Evolutionary conservation across 139 green algal species (phyloP), one percentile per base, ranked within the genome.

Genomic region (Picochlorum sp.): DNA sequence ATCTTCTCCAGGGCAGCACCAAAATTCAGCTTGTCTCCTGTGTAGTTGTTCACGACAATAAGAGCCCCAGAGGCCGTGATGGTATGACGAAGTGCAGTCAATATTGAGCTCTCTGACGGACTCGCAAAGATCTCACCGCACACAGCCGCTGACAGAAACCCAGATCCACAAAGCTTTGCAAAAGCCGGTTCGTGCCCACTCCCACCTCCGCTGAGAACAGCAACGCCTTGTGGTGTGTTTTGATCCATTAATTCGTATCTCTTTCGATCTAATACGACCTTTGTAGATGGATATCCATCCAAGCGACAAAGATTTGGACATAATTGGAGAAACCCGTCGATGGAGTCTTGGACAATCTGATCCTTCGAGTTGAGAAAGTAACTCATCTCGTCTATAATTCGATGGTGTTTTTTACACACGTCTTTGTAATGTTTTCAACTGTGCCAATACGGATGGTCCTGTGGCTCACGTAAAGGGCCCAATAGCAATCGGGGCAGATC

Each of bases 11-110:
- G 83, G 5, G 91, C 91, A 41, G 95, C 65, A 0, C 92, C 92
- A 77, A 98, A 98, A 66, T 95, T 84, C 16, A 98, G 79, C 2
- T 86, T 63, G 66, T 98, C 92, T 2, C 91, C 85, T 21, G 89
- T 97, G 80, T 97, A 97, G 72, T 95, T 96, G 65, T 85, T 85
- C 34, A 93, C 74, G 26, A 95, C 72, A 5, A 95, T 66, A 31
- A 94, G 77, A 66, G 77, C 88, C 70, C 87, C 89, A 26, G 75
- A 56, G 0, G 15, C 11, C 6, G 49, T 55, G 2, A 71, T 81
- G 4, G 91, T 81, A 6, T 81, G 63, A 1, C 78, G 67, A 41
- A 97, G 94, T 57, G 88, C 86, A 6, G 84, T 80, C 21, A 91
- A 77, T 20, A 98, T 81, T 1, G 90, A 83, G 4, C 85, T 82